Evolutionary conservation across 331 rosid species (phyloP).

Genomic region (Phaseolus coccineus): DNA sequence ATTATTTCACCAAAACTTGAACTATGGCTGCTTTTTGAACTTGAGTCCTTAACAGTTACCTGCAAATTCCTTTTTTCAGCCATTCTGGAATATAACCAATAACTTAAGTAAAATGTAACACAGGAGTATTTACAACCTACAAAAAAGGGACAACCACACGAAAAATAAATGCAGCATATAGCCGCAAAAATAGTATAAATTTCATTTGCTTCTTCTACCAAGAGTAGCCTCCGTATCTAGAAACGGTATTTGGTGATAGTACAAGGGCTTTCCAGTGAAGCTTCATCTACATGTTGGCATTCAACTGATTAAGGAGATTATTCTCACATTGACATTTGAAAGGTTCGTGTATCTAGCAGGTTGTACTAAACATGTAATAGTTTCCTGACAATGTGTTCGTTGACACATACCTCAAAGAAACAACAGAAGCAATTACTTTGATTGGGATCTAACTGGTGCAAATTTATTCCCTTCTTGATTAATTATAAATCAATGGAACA

Average conservation of each 20-base stretch:
- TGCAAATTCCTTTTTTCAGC: slow-evolving; percentile 52
- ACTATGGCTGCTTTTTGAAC: slow-evolving; percentile 42
- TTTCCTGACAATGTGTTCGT: not conserved
- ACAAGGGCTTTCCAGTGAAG: slow-evolving; percentile 11
- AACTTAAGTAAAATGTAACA: slow-evolving; percentile 15
- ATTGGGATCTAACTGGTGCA: not conserved
- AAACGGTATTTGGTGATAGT: slow-evolving; percentile 18
- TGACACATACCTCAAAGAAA: slow-evolving; percentile 8
- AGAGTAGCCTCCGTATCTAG: slow-evolving; percentile 11
- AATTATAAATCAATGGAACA: not conserved
- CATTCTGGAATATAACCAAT: slow-evolving; percentile 34
- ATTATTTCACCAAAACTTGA: slow-evolving; percentile 57
- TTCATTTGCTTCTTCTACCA: not conserved
- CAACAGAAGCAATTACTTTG: not conserved
- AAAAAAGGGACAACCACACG: slow-evolving; percentile 3
- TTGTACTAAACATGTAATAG: slow-evolving; percentile 14
- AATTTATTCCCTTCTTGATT: not conserved
- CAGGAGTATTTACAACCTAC: slow-evolving; percentile 21
- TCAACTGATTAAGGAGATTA: slow-evolving; percentile 32
- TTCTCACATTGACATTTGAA: slow-evolving; percentile 11
- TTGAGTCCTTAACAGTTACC: slow-evolving; percentile 48
- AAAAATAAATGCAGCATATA: slow-evolving; percentile 18
- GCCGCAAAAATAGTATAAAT: slow-evolving; percentile 2
- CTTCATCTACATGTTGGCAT: slow-evolving; percentile 11
- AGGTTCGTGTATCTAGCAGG: slow-evolving; percentile 31